Conservation (phyloP, 1,139 yeast genomes). For the Saccharomycopsis phalli region DNA sequence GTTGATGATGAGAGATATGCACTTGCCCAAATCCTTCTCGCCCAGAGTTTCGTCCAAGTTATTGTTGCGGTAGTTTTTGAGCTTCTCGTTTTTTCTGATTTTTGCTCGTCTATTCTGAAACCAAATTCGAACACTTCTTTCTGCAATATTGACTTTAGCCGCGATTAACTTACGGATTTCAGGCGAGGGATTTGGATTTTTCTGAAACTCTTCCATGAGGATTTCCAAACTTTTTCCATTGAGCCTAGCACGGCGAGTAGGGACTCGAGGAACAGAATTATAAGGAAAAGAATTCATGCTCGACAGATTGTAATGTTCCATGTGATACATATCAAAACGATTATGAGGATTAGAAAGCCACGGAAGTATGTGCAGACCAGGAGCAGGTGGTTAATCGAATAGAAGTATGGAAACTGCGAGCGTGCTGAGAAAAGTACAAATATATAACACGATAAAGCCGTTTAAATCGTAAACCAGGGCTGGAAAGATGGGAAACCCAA, state of each 20-base stretch:
- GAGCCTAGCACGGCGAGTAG: constrained; percentile 49
- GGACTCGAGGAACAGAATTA: neutral
- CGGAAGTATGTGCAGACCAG: too few relatives aligned
- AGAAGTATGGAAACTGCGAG: too few relatives aligned
- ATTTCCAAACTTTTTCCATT: constrained; percentile 74
- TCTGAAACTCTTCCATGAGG: constrained; percentile 60
- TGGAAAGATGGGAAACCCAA: too few relatives aligned
- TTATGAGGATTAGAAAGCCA: too few relatives aligned
- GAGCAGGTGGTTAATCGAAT: too few relatives aligned
- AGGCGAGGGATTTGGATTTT: constrained; percentile 64
- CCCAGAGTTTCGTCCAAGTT: neutral
- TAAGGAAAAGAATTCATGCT: neutral
- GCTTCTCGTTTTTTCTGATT: constrained; percentile 44
- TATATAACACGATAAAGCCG: too few relatives aligned
- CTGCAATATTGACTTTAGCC: constrained; percentile 74
- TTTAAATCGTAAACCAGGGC: too few relatives aligned
- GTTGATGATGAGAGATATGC: constrained; percentile 47
- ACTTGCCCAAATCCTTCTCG: constrained; percentile 26
- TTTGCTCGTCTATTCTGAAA: constrained; percentile 89
- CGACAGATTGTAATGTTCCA: too few relatives aligned
- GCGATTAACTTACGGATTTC: constrained; percentile 65
- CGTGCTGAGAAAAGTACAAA: too few relatives aligned
- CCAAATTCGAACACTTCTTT: constrained; percentile 90
- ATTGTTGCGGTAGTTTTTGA: neutral
- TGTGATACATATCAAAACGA: too few relatives aligned